Evolutionary conservation across 2,329 filamentous ascomycete species (phyloP).

Genomic region (Trichophyton benhamiae): DNA sequence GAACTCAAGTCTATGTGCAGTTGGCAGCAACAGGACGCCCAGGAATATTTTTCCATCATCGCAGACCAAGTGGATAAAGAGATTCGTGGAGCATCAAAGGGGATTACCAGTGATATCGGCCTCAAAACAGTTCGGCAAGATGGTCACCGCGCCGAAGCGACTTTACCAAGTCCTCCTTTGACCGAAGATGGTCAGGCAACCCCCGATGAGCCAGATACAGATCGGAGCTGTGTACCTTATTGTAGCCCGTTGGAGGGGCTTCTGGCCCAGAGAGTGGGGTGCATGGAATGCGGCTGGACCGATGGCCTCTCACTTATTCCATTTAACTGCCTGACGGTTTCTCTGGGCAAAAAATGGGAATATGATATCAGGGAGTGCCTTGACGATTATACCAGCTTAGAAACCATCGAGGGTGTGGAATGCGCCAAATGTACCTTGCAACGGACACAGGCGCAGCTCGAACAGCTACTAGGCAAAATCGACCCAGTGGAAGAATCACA

Average conservation of each 20-base stretch:
- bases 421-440: slow-evolving; percentile 83
- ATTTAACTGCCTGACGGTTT: slow-evolving; percentile 86
- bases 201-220: slow-evolving; percentile 9
- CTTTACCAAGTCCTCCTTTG: not conserved
- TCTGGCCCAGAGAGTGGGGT: slow-evolving; percentile 77
- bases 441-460: slow-evolving; percentile 41
- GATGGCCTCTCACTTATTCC: slow-evolving; percentile 82
- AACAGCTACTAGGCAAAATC: slow-evolving; percentile 36
- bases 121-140: slow-evolving; percentile 22
- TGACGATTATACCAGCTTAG: slow-evolving; percentile 72
- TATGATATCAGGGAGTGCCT: slow-evolving; percentile 69
- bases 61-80: slow-evolving; percentile 76
- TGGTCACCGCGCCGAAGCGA: not conserved
- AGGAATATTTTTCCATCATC: slow-evolving; percentile 90
- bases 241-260: slow-evolving; percentile 79
- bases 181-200: slow-evolving; percentile 14
- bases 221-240: slow-evolving; percentile 19
- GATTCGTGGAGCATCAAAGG: slow-evolving; percentile 41
- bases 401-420: slow-evolving; percentile 77
- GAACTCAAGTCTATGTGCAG: slow-evolving; percentile 85
- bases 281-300: slow-evolving; percentile 70
- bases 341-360: slow-evolving; percentile 52
- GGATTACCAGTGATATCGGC: slow-evolving; percentile 33
- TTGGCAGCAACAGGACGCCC: slow-evolving; percentile 92
- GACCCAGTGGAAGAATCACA: slow-evolving; percentile 25